Evolutionary conservation across 768 basidiomycete genomes (phyloP).

Genomic region (Agaricus subrufescens): DNA sequence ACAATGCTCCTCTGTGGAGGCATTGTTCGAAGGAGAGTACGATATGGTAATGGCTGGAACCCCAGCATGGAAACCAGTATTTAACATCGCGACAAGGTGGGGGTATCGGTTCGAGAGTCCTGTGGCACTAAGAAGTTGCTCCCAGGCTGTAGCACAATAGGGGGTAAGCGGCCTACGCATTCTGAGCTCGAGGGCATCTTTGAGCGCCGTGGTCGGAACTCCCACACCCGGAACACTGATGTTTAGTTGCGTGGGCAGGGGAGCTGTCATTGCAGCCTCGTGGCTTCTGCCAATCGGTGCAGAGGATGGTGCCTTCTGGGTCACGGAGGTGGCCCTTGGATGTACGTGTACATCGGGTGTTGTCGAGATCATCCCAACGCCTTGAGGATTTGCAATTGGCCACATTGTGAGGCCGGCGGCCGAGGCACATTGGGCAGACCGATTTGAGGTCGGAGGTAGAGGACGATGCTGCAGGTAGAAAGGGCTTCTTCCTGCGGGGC

Average conservation of each 20-base stretch:
- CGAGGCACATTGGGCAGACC: constrained; percentile 31
- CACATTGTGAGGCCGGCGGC: constrained; percentile 21
- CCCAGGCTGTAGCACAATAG: constrained; percentile 27
- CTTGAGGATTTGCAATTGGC: constrained; percentile 9
- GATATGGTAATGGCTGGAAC: constrained; percentile 26
- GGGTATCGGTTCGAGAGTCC: constrained; percentile 21
- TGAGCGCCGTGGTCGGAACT: constrained; percentile 31
- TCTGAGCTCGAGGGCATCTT: constrained; percentile 30
- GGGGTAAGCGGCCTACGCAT: constrained; percentile 22
- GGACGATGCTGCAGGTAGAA: background rate
- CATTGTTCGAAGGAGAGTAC: constrained; percentile 25
- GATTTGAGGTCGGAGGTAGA: constrained; percentile 9
- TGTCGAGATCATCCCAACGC: background rate
- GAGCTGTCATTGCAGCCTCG: constrained; percentile 20
- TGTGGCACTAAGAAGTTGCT: constrained; percentile 10
- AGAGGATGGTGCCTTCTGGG: constrained; percentile 20
- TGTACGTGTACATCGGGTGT: constrained; percentile 14
- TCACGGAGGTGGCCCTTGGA: constrained; percentile 16
- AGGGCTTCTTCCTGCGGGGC: background rate
- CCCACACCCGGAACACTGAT: constrained; percentile 41
- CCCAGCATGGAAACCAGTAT: constrained; percentile 27
- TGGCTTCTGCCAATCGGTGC: constrained; percentile 27
- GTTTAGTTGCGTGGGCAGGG: constrained; percentile 17
- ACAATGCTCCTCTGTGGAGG: constrained; percentile 11
- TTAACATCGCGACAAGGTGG: constrained; percentile 17